Evolutionary conservation across 2,329 filamentous ascomycete genomes (phyloP).

Genomic region (Zymoseptoria brevis): DNA sequence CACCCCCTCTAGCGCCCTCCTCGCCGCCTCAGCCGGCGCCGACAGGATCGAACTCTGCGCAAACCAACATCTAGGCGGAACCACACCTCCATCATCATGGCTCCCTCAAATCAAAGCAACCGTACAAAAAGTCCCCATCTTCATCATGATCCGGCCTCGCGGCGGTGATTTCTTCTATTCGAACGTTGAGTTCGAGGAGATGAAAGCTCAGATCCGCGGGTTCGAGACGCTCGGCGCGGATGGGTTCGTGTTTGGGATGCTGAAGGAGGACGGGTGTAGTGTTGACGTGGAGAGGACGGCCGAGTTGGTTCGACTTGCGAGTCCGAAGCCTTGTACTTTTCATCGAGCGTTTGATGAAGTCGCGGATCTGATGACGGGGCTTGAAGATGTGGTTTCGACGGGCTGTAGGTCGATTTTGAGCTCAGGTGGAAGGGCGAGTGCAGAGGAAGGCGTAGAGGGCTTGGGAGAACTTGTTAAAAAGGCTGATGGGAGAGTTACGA

Average conservation of each 20-base stretch:
- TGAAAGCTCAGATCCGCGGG: conserved; percentile 34
- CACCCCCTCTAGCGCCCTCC: conserved; percentile 35
- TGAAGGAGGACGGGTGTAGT: conserved; percentile 22
- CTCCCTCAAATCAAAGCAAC: conserved; percentile 23
- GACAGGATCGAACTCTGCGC: conserved; percentile 47
- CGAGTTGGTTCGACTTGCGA: conserved; percentile 37
- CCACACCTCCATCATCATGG: conserved; percentile 32
- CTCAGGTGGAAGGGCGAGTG: conserved; percentile 36
- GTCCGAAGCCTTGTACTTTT: conserved; percentile 44
- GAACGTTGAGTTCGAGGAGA: conserved; percentile 34
- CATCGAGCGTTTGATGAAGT: conserved; percentile 47
- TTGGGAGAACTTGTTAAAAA: conserved; percentile 28
- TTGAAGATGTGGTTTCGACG: conserved; percentile 33
- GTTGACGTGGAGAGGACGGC: conserved; percentile 38
- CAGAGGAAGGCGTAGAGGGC: conserved; percentile 29
- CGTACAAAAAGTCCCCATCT: conserved; percentile 34
- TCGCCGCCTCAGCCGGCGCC: conserved; percentile 38
- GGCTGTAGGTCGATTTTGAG: conserved; percentile 45
- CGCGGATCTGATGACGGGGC: conserved; percentile 22
- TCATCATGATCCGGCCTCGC: conserved; percentile 48
- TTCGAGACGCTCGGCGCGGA: conserved; percentile 32
- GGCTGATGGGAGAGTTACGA: conserved; percentile 29
- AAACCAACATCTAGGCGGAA: conserved; percentile 34
- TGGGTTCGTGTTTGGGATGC: conserved; percentile 48
- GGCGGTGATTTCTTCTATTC: conserved; percentile 41